Percentiles rank a stretch among this genome's conserved stretches.
Conservation (phyloP, 83 land plant genomes). For the Thuja plicata region DNA sequence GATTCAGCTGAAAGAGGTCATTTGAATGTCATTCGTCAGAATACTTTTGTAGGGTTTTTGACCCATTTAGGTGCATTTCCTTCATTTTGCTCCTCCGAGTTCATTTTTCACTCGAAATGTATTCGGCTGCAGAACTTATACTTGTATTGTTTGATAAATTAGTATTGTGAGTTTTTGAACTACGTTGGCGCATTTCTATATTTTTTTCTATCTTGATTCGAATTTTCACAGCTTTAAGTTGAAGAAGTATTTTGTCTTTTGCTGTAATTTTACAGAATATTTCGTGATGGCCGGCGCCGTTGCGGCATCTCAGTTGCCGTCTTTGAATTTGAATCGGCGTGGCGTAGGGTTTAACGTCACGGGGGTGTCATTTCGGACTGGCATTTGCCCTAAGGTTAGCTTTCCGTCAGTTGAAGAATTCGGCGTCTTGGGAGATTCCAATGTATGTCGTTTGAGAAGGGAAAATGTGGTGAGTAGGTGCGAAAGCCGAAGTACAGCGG, state of each 20-base stretch:
- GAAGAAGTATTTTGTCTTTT: not conserved
- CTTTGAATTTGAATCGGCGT: not conserved
- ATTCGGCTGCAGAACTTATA: not conserved
- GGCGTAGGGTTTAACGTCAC: not conserved
- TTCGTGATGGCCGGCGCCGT: slow-evolving; percentile 10
- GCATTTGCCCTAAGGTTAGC: not conserved
- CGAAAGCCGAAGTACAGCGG: slow-evolving; percentile 1
- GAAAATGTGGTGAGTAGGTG: slow-evolving; percentile 8
- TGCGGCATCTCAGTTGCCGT: not conserved
- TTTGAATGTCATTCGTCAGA: no score
- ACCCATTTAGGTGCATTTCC: not conserved
- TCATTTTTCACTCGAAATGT: not conserved
- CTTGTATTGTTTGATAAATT: not conserved
- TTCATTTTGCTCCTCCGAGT: not conserved
- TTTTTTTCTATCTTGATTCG: not conserved
- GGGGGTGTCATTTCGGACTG: not conserved
- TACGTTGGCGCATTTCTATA: not conserved
- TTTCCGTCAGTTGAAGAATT: not conserved
- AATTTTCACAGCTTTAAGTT: not conserved
- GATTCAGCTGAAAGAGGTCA: no score
- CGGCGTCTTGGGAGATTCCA: not conserved
- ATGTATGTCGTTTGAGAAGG: not conserved
- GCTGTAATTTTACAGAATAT: not conserved
- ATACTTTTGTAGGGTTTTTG: not conserved
- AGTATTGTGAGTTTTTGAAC: not conserved